phyloP scores from a whole-genome alignment of 176 grass and related monocot species.

The Alloteropsis semialata region DNA sequence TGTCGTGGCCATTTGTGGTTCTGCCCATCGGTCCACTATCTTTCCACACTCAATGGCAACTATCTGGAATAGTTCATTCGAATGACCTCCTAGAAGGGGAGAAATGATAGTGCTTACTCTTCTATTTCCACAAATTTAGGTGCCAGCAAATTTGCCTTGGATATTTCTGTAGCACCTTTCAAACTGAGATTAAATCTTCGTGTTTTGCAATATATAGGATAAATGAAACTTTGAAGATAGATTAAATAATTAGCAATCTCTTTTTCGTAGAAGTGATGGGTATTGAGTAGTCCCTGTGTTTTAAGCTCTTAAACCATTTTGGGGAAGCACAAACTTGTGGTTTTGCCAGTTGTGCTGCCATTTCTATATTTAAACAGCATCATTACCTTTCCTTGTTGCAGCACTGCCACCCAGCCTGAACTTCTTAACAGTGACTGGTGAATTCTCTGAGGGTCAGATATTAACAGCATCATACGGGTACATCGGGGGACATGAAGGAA shows the following conservation, averaged over 20 bases:
- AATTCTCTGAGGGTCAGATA: constrained; percentile 83
- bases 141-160: constrained; percentile 16
- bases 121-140: background rate
- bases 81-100: background rate
- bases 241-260: background rate
- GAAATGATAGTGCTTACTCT: background rate
- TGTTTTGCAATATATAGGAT: background rate
- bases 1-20: background rate
- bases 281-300: background rate
- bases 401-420: constrained; percentile 84
- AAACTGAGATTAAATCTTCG: background rate
- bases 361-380: constrained; percentile 9
- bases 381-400: constrained; percentile 48
- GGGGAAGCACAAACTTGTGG: background rate
- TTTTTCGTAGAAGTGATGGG: background rate
- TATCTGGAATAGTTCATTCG: constrained; percentile 5
- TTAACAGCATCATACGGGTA: constrained; percentile 97
- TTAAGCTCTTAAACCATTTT: constrained; percentile 13
- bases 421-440: constrained; percentile 93
- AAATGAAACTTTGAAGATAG: background rate
- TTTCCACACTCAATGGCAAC: background rate
- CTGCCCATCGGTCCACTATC: background rate
- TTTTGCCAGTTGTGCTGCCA: background rate
- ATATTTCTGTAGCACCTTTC: background rate
- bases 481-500: constrained; percentile 91